phyloP scores from a whole-genome alignment of 768 basidiomycete species.

The Ephemerocybe angulata region DNA sequence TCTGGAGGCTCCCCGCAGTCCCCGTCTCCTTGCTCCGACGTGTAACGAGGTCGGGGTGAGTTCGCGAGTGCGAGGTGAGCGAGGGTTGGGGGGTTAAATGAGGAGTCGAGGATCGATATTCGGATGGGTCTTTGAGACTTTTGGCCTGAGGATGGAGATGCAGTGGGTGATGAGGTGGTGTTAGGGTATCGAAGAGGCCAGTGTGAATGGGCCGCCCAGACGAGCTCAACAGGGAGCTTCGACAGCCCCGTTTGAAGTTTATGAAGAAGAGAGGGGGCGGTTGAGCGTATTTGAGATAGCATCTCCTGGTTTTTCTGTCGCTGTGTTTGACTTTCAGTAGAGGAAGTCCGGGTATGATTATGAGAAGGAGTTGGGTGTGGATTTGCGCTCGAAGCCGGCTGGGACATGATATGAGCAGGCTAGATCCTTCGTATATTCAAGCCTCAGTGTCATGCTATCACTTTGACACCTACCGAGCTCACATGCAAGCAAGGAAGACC shows the following conservation, averaged over 20 bases:
- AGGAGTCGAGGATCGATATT: conserved; percentile 82
- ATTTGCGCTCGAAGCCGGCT: no score
- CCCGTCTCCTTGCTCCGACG: neutral
- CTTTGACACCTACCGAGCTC: no score
- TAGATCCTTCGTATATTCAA: no score
- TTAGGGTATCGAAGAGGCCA: conserved; percentile 56
- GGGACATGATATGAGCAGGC: no score
- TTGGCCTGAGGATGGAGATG: neutral
- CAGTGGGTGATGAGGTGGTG: neutral
- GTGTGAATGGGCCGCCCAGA: conserved; percentile 53
- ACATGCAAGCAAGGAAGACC: no score
- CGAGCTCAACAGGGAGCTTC: conserved; percentile 43
- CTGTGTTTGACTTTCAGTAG: no score
- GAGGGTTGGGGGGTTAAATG: conserved; percentile 88
- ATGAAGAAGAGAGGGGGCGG: conserved; percentile 6
- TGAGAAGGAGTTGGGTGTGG: no score
- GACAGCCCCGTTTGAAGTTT: conserved; percentile 11
- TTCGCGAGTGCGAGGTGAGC: conserved; percentile 80
- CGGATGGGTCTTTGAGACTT: conserved; percentile 30
- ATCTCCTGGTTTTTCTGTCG: neutral
- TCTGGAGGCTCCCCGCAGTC: conserved; percentile 15
- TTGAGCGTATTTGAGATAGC: conserved; percentile 6
- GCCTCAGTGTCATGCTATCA: no score
- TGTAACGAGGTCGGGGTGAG: conserved; percentile 27
- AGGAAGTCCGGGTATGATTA: no score